Evolutionary conservation across 2,329 filamentous ascomycete genomes (phyloP).

Genomic region (Mariannaea sp.): DNA sequence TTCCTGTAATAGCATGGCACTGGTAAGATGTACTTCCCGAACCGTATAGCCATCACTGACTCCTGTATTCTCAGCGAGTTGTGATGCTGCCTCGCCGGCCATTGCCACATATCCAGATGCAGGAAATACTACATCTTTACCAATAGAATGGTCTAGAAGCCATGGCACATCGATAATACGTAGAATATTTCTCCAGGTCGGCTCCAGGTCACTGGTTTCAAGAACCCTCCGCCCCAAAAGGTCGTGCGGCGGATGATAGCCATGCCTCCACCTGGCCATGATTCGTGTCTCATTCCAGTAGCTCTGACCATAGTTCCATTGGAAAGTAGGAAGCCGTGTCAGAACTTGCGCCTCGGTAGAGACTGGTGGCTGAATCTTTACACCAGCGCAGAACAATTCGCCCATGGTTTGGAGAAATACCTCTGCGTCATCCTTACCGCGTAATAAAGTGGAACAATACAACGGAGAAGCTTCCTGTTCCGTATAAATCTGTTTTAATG

Average conservation of each 20-base stretch:
- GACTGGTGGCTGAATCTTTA: neutral
- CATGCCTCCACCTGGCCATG: constrained; percentile 12
- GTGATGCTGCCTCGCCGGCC: constrained; percentile 35
- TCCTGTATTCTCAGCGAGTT: too few species aligned
- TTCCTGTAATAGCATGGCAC: constrained; percentile 43
- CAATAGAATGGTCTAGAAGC: constrained; percentile 50
- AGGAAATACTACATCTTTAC: constrained; percentile 48
- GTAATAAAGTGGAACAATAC: neutral
- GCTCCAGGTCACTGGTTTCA: constrained; percentile 26
- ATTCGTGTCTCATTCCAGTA: constrained; percentile 11
- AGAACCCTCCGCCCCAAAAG: constrained; percentile 26
- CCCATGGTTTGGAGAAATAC: neutral
- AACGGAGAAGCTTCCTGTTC: neutral
- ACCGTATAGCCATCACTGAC: constrained; percentile 34
- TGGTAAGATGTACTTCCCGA: constrained; percentile 30
- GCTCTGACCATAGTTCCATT: constrained; percentile 18
- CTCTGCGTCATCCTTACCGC: neutral
- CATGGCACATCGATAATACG: constrained; percentile 42
- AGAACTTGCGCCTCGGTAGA: neutral
- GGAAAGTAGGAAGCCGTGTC: constrained; percentile 44
- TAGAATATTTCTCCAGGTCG: constrained; percentile 33
- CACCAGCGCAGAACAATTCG: neutral
- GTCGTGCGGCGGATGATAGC: constrained; percentile 13
- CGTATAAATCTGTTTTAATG: constrained; percentile 31
- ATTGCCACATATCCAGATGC: constrained; percentile 45